Percentiles rank a stretch among this genome's conserved stretches.
phyloP scores from a whole-genome alignment of 768 basidiomycete genomes.

The Pseudohyphozyma bogoriensis region DNA sequence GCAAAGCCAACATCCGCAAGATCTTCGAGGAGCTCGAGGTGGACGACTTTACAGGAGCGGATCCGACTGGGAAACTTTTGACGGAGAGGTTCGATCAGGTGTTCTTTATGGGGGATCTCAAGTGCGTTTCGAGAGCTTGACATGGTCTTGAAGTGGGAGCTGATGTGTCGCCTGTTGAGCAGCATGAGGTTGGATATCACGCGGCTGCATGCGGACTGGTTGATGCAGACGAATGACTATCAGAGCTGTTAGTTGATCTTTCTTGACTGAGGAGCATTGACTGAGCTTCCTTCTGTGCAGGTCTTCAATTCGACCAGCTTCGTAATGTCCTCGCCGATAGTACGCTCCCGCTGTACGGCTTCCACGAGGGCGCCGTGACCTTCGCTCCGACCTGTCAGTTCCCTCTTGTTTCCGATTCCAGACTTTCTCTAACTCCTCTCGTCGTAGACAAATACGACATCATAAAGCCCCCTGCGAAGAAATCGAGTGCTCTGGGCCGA shows the following conservation, averaged over 20 bases:
- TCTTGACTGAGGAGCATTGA: too few relatives aligned
- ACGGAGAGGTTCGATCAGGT: slow-evolving; percentile 82
- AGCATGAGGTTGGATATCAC: slow-evolving; percentile 86
- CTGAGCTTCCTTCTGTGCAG: too few relatives aligned
- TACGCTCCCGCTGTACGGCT: slow-evolving; percentile 57
- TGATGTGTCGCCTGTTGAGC: slow-evolving; percentile 34
- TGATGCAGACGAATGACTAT: slow-evolving; percentile 75
- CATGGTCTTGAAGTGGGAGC: not conserved
- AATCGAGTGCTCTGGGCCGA: slow-evolving; percentile 6
- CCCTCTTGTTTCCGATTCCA: not conserved
- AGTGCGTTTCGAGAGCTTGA: slow-evolving; percentile 11
- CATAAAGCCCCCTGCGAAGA: slow-evolving; percentile 49
- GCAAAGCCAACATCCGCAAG: slow-evolving; percentile 76
- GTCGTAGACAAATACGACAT: slow-evolving; percentile 65
- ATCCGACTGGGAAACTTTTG: slow-evolving; percentile 46
- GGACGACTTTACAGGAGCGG: slow-evolving; percentile 56
- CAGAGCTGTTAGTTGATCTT: too few relatives aligned
- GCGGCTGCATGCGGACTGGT: slow-evolving; percentile 86
- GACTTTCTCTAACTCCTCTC: not conserved
- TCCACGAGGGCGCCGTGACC: slow-evolving; percentile 64
- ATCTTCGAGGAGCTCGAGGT: slow-evolving; percentile 80
- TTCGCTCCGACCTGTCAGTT: slow-evolving; percentile 76
- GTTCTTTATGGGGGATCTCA: slow-evolving; percentile 72
- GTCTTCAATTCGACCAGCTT: slow-evolving; percentile 83
- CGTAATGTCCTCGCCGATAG: slow-evolving; percentile 61